Evolutionary conservation across 2,329 filamentous ascomycete genomes (phyloP), one percentile per base, ranked within the genome.

Genomic region (Fusarium gaditjirri): DNA sequence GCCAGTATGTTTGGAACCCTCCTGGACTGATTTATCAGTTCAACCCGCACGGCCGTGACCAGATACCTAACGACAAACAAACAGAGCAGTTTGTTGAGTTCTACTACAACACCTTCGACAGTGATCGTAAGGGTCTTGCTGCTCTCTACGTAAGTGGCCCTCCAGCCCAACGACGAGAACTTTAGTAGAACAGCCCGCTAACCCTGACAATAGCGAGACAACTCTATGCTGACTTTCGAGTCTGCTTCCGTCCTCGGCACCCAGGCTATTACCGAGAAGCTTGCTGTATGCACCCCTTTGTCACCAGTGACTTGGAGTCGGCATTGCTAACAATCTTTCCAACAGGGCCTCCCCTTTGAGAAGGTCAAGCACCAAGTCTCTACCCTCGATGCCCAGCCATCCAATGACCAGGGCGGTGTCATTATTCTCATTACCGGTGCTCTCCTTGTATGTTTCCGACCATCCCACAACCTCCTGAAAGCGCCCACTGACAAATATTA

Each of bases 151-250:
- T 97, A 89, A 80, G 93, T 78, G 33, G 33, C 33, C n/a, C 27
- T 33, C 39, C 41, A 27, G 25, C 31, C 33, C 33, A 42, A 33
- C 35, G 19, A 38, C 14, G n/a, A 62, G 79, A 76, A 94, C 90
- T 93, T 78, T 88, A 92, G 8, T 83, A 91, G 21, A 43, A 35
- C 33, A 59, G n/a, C 16, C 41, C 38, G 55, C 70, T 72, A 31
- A 72, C 27, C 16, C 49, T 21, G n/a, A 16, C 11, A 21, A 55
- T 31, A 72, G 70, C 70, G 70, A 21, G 49, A 59, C 23, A n/a
- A 71, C 68, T 98, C 96, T 53, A 97, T 97, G 93, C 88, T 98
- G 83, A 98, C 95, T 55, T 98, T 98, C 79, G 94, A 98, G 88
- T 91, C 88, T 50, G 77, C 85, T 47, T 90, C 92, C 19, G 83